Base-by-base conservation (phyloP, 2,329 filamentous ascomycete species). In the Pseudocercospora musae region DNA sequence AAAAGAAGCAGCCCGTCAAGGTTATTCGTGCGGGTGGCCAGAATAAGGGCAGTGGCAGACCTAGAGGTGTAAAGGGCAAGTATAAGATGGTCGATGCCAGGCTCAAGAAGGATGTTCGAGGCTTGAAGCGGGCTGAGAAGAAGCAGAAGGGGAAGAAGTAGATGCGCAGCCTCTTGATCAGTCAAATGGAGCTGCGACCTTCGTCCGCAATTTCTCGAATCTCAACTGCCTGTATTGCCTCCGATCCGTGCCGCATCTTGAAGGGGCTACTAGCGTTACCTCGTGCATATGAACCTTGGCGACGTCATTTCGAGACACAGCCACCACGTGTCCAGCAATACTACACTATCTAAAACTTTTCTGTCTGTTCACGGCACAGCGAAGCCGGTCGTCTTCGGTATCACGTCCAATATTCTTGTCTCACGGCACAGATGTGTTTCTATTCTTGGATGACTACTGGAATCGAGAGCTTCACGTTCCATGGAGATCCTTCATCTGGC, bases 21-120 rank as follows among this genome's bases (percentile, higher is more conserved):
- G 84, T 99, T 49, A 92, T 99, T 33, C 93, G 97, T 65, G 95
- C 95, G 15, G 87, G 84, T 64, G 94, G 94, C 64, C 79, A 85
- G 56, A 97, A 98, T 77, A 89, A 87, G 69, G 94, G 92, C 72
- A 87, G 96, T 73, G 94, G 93, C 20, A 84, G 94, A 70, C 95
- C 95, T 2, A 89, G 87, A 76, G 95, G 94, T 63, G 92, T 96
- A 23, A 97, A 96, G 85, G 94, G 94, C 40, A 89, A 91, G 69
- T 99, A 99, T 77, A 96, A 96, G 83, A 96, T 99, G 83, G 94
- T 99, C 59, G 94, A 98, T 79, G 82, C 91, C 13, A 85, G 95
- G 70, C 87, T 97, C 87, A 97, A 97, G 87, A 98, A 97, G 87
- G 95, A 98, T 81, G 84, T 95, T 59, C 82, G 92, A 75, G 92